Conservation (phyloP, 305 asterid genomes). For the Stenogyne calaminthoides region DNA sequence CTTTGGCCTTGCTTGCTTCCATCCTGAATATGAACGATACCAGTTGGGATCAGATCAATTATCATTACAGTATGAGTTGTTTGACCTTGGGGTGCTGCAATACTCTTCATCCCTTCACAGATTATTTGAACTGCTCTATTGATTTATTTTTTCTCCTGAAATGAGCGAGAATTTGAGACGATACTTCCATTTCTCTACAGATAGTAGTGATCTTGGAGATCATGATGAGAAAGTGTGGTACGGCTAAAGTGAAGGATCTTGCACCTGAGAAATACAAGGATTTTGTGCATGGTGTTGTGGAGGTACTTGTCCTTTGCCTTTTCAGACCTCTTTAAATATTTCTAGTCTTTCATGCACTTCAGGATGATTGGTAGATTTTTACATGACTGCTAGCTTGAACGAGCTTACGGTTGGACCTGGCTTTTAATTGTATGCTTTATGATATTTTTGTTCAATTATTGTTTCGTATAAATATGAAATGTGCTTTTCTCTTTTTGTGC, state of each 20-base stretch:
- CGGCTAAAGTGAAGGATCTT: constrained; percentile 58
- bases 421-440: background rate
- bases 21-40: constrained; percentile 6
- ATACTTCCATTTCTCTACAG: constrained; percentile 46
- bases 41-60: too few species aligned
- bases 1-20: constrained; percentile 22
- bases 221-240: constrained; percentile 83
- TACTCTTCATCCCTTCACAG: constrained; percentile 7
- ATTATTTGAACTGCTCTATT: constrained; percentile 15
- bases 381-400: constrained; percentile 9
- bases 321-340: background rate
- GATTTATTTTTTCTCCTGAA: constrained; percentile 3
- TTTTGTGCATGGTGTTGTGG: constrained; percentile 62
- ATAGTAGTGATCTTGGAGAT: constrained; percentile 83
- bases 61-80: too few species aligned
- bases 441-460: background rate
- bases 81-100: too few species aligned
- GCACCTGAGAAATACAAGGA: constrained; percentile 68
- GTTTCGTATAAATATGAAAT: background rate
- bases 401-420: constrained; percentile 4
- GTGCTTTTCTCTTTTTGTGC: background rate
- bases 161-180: constrained; percentile 14
- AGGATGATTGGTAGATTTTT: constrained; percentile 14
- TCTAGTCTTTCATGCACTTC: constrained; percentile 6
- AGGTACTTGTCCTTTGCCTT: constrained; percentile 48